Evolutionary conservation across 2,329 filamentous ascomycete genomes (phyloP).

Genomic region (Pseudopithomyces chartarum): DNA sequence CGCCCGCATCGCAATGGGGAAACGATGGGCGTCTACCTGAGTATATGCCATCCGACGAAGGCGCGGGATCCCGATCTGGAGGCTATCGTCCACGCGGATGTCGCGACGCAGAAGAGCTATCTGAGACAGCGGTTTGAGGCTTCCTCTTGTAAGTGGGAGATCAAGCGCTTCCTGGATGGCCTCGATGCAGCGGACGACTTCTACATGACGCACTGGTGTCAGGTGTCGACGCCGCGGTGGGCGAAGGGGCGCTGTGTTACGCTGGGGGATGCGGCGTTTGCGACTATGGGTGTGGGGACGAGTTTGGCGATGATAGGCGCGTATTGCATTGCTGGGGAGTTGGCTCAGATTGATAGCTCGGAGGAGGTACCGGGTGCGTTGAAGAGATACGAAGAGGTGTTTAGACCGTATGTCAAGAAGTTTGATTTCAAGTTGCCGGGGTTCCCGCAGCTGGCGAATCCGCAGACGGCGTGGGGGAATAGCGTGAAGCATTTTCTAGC

Average conservation of each 20-base stretch:
- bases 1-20: constrained; percentile 32
- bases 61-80: constrained; percentile 20
- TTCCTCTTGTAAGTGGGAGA: constrained; percentile 37
- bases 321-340: constrained; percentile 47
- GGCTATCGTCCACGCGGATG: constrained; percentile 30
- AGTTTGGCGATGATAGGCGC: constrained; percentile 45
- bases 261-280: constrained; percentile 44
- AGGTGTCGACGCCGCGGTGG: constrained; percentile 38
- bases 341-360: constrained; percentile 24
- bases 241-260: constrained; percentile 33
- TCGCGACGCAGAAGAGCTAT: constrained; percentile 49
- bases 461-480: constrained; percentile 37
- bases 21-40: constrained; percentile 31
- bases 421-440: constrained; percentile 11
- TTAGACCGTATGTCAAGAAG: constrained; percentile 22
- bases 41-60: constrained; percentile 24
- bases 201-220: constrained; percentile 45
- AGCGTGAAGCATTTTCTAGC: constrained; percentile 22
- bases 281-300: constrained; percentile 35
- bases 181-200: constrained; percentile 48
- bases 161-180: constrained; percentile 37
- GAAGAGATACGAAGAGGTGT: constrained; percentile 24
- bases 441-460: constrained; percentile 32
- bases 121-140: constrained; percentile 38
- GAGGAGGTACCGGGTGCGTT: constrained; percentile 26